phyloP scores from a whole-genome alignment of 2,329 filamentous ascomycete species.

The Penicillium sp. region DNA sequence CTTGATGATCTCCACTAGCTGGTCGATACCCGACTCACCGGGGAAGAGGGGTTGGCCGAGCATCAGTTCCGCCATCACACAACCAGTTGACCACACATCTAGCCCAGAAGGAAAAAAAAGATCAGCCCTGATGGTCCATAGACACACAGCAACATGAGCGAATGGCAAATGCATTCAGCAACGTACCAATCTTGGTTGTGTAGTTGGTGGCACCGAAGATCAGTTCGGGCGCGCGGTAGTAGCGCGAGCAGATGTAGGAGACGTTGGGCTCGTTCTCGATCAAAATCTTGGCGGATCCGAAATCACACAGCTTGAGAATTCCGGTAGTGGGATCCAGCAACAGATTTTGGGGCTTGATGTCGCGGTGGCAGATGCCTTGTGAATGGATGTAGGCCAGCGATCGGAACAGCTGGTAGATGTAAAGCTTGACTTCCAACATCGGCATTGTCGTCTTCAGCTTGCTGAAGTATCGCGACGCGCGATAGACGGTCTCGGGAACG shows the following conservation, averaged over 20 bases:
- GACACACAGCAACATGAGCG: background rate
- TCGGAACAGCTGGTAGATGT: conserved; percentile 98
- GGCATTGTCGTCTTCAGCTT: conserved; percentile 99
- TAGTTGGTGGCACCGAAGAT: conserved; percentile 99
- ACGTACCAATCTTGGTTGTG: conserved; percentile 97
- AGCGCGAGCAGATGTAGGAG: conserved; percentile 98
- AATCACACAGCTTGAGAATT: conserved; percentile 95
- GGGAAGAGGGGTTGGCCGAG: conserved; percentile 96
- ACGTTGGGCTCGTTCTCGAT: conserved; percentile 99
- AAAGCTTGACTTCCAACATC: conserved; percentile 96
- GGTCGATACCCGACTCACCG: conserved; percentile 96
- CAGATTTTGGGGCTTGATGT: conserved; percentile 98
- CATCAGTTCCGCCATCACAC: conserved; percentile 99
- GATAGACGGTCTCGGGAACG: conserved; percentile 96
- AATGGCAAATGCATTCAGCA: background rate
- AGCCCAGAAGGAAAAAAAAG: background rate
- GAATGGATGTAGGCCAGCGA: conserved; percentile 98
- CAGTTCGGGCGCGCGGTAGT: conserved; percentile 95
- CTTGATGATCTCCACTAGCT: conserved; percentile 99
- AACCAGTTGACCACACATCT: conserved; percentile 99
- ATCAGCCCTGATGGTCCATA: background rate
- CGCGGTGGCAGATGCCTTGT: conserved; percentile 96
- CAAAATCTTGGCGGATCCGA: conserved; percentile 96
- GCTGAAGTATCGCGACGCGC: conserved; percentile 97
- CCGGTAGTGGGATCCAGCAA: conserved; percentile 86